Evolutionary conservation across 2,329 filamentous ascomycete species (phyloP).

Genomic region (Colletotrichum tanaceti): DNA sequence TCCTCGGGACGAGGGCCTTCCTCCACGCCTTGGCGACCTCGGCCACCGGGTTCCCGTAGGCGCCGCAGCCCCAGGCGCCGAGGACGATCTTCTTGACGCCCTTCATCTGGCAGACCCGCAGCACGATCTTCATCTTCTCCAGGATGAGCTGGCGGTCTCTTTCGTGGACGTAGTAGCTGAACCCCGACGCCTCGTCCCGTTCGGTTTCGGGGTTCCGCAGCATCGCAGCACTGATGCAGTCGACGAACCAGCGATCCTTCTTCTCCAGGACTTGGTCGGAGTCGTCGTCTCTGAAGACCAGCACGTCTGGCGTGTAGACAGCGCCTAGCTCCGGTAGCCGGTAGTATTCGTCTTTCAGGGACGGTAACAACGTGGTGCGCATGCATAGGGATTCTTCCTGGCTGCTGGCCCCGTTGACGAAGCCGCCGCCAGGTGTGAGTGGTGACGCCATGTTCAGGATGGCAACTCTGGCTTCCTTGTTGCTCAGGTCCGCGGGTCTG

Average conservation of each 20-base stretch:
- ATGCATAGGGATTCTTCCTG: slow-evolving; percentile 73
- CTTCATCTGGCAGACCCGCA: slow-evolving; percentile 62
- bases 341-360: slow-evolving; percentile 68
- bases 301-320: slow-evolving; percentile 67
- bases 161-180: slow-evolving; percentile 53
- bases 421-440: slow-evolving; percentile 69
- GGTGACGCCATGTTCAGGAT: slow-evolving; percentile 75
- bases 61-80: slow-evolving; percentile 74
- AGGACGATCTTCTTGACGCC: slow-evolving; percentile 64
- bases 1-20: slow-evolving; percentile 46
- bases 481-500: neutral
- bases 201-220: slow-evolving; percentile 66
- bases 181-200: slow-evolving; percentile 49
- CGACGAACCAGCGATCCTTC: slow-evolving; percentile 67
- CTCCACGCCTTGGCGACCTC: slow-evolving; percentile 68
- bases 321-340: slow-evolving; percentile 68
- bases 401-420: slow-evolving; percentile 68
- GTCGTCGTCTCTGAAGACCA: slow-evolving; percentile 64
- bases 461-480: slow-evolving; percentile 53
- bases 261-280: slow-evolving; percentile 54
- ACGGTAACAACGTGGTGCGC: slow-evolving; percentile 69
- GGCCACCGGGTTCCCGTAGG: slow-evolving; percentile 70
- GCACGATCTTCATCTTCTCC: slow-evolving; percentile 67
- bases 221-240: slow-evolving; percentile 69
- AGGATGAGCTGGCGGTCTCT: slow-evolving; percentile 63